Percentiles rank a stretch among this genome's conserved stretches.
Conservation (phyloP, 1,284 basidiomycete species). For the Malassezia nana region DNA sequence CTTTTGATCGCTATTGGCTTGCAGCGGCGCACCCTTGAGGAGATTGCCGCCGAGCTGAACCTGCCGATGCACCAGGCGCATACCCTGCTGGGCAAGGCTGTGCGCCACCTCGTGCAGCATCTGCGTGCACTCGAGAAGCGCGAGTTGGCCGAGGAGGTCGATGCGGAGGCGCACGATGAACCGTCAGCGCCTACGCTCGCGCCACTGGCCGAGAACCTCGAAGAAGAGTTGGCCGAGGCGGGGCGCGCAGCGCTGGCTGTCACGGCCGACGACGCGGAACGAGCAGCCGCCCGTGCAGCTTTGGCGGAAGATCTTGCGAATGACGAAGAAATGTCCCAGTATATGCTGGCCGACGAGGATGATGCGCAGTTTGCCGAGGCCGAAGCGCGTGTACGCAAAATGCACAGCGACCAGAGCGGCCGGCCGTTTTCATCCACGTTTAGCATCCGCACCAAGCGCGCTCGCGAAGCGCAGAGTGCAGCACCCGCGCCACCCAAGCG, state of each 20-base stretch:
- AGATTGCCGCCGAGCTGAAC: constrained; percentile 54
- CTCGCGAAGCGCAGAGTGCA: neutral
- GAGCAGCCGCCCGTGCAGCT: constrained; percentile 12
- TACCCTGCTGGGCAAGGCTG: constrained; percentile 80
- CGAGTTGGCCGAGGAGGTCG: constrained; percentile 23
- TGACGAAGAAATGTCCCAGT: constrained; percentile 30
- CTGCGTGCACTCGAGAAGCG: constrained; percentile 69
- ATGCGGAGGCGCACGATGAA: constrained; percentile 5
- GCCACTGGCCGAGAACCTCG: constrained; percentile 25
- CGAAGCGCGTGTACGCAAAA: constrained; percentile 32
- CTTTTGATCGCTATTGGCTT: constrained; percentile 62
- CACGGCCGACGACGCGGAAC: constrained; percentile 18
- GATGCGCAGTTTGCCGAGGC: constrained; percentile 35
- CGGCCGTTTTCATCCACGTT: constrained; percentile 21
- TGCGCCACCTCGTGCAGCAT: constrained; percentile 71
- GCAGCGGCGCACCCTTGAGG: constrained; percentile 83
- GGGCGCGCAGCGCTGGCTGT: constrained; percentile 24
- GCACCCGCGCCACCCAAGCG: neutral
- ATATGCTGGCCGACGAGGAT: constrained; percentile 27
- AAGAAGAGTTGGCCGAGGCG: constrained; percentile 30
- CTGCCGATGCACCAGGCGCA: constrained; percentile 76
- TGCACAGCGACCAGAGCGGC: constrained; percentile 24
- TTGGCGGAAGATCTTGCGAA: constrained; percentile 20
- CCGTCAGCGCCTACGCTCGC: constrained; percentile 9
- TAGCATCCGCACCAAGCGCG: constrained; percentile 6